phyloP scores from a whole-genome alignment of 257 asterid species.

The Gentiana straminea region DNA sequence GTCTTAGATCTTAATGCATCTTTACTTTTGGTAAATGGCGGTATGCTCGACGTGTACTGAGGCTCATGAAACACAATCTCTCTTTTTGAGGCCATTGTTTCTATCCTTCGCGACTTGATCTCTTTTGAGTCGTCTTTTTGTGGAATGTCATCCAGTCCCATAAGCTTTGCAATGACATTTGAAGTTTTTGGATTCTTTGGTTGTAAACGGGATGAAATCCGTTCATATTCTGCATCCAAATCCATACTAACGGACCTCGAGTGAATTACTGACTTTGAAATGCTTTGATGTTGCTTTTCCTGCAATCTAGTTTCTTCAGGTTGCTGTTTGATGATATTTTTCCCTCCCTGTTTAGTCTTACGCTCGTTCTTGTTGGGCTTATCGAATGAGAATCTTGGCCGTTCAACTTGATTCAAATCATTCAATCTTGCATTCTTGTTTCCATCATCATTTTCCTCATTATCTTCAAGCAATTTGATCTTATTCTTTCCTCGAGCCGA shows the following conservation, averaged over 20 bases:
- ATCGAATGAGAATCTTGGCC: conserved; percentile 82
- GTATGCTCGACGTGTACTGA: conserved; percentile 7
- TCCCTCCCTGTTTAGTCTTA: conserved; percentile 17
- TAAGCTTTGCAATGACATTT: conserved; percentile 80
- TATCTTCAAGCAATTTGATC: conserved; percentile 45
- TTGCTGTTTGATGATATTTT: conserved; percentile 21
- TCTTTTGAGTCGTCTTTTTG: conserved; percentile 21
- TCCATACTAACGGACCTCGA: conserved; percentile 35
- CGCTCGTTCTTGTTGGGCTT: conserved; percentile 28
- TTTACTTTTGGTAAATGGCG: conserved; percentile 10
- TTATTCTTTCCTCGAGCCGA: conserved; percentile 38
- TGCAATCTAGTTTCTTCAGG: conserved; percentile 20
- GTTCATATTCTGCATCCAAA: conserved; percentile 18
- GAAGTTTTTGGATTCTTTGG: conserved; percentile 62
- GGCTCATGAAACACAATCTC: conserved; percentile 9
- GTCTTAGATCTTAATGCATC: conserved; percentile 9
- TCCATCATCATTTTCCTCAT: conserved; percentile 36
- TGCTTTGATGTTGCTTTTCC: conserved; percentile 18
- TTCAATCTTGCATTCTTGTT: conserved; percentile 21
- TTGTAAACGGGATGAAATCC: conserved; percentile 21
- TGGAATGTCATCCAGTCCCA: conserved; percentile 84
- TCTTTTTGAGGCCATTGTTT: conserved; percentile 15
- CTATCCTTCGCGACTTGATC: background rate
- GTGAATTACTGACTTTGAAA: conserved; percentile 28
- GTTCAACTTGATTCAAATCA: conserved; percentile 45